Evolutionary conservation across 257 asterid genomes (phyloP).

Genomic region (Dorcoceras hygrometricum): DNA sequence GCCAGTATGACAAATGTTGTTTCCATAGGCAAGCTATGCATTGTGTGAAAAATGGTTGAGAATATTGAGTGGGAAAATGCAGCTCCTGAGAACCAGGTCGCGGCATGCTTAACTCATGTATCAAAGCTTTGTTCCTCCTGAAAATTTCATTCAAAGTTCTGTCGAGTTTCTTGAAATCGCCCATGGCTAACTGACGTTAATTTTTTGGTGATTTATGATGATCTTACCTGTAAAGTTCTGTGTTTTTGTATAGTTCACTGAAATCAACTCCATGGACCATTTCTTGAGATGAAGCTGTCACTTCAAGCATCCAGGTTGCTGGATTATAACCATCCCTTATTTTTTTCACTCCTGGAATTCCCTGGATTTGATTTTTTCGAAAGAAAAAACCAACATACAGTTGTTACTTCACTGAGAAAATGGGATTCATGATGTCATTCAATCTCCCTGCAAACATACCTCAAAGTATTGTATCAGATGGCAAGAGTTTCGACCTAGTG

Average conservation of each 20-base stretch:
- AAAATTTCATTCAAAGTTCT: neutral
- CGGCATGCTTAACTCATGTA: neutral
- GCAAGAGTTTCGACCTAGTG: neutral
- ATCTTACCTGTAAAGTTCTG: neutral
- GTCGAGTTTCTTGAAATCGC: neutral
- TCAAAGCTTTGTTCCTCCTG: neutral
- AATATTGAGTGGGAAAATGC: neutral
- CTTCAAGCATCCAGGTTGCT: neutral
- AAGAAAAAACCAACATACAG: too few species aligned
- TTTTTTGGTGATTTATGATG: neutral
- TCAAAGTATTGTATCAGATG: neutral
- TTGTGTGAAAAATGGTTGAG: slow-evolving; percentile 10
- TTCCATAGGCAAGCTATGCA: slow-evolving; percentile 35
- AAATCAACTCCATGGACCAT: neutral
- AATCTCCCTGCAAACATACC: neutral
- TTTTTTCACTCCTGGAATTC: neutral
- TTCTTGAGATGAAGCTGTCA: neutral
- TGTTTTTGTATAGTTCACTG: neutral
- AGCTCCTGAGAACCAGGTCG: neutral
- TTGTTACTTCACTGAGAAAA: too few species aligned
- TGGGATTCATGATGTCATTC: too few species aligned
- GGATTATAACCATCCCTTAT: neutral
- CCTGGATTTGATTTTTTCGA: neutral
- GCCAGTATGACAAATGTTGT: slow-evolving; percentile 47
- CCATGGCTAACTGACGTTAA: neutral